Evolutionary conservation across 495 filamentous ascomycete species (phyloP).

Genomic region (Cercophora scortea): DNA sequence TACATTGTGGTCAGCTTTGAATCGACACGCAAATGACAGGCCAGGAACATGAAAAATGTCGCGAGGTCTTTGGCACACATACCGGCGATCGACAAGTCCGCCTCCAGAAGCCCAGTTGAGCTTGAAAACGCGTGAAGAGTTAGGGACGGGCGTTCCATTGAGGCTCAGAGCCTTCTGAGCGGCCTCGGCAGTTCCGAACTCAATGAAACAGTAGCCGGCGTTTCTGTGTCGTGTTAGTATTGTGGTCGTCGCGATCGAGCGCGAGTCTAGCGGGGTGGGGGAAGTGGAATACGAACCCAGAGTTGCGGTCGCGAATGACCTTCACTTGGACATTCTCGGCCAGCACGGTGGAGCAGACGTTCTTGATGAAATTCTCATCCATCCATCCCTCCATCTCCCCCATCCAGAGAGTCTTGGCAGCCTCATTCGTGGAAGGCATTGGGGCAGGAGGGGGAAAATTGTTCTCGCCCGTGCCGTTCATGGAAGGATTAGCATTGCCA

Average conservation of each 20-base stretch:
- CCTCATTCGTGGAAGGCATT: constrained; percentile 15
- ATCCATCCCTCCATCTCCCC: constrained; percentile 99
- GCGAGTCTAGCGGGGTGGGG: too few species aligned
- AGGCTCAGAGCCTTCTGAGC: constrained; percentile 83
- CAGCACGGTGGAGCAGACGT: constrained; percentile 76
- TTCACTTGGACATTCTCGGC: constrained; percentile 95
- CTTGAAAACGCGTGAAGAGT: constrained; percentile 93
- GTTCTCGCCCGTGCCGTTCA: constrained; percentile 21
- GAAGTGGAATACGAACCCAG: constrained; percentile 48
- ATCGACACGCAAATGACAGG: too few species aligned
- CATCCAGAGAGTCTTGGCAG: constrained; percentile 59
- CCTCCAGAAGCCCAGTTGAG: constrained; percentile 98
- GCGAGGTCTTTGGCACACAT: constrained; percentile 17
- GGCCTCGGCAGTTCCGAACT: constrained; percentile 77
- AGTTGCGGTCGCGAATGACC: constrained; percentile 99
- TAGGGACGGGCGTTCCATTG: constrained; percentile 87
- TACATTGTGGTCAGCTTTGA: constrained; percentile 16
- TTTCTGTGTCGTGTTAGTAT: constrained; percentile 51
- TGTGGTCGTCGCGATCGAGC: too few species aligned
- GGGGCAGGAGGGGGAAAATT: constrained; percentile 8
- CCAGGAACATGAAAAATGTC: background rate
- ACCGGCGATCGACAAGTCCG: constrained; percentile 89
- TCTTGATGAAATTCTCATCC: constrained; percentile 97
- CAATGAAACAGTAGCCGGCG: constrained; percentile 97
- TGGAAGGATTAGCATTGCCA: constrained; percentile 12